phyloP scores from a whole-genome alignment of 2,329 filamentous ascomycete genomes.

The Purpureocillium lavendulum region DNA sequence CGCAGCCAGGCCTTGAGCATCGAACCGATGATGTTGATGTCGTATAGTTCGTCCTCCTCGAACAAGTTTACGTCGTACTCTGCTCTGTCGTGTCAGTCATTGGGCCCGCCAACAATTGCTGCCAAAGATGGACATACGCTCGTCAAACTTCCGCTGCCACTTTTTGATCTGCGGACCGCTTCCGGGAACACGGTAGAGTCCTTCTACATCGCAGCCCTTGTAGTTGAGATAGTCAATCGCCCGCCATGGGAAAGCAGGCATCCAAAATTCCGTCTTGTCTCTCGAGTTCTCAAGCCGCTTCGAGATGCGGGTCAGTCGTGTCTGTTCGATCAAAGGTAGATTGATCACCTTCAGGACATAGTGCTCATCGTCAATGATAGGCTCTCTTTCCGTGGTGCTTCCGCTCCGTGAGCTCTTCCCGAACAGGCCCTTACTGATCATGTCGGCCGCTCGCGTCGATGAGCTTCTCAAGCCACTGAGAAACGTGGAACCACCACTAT shows the following conservation, averaged over 20 bases:
- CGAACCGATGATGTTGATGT: constrained; percentile 93
- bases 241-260: constrained; percentile 91
- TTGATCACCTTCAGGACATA: constrained; percentile 83
- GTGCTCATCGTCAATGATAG: constrained; percentile 66
- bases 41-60: constrained; percentile 77
- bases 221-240: constrained; percentile 96
- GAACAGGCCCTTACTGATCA: constrained; percentile 75
- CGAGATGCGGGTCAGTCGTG: constrained; percentile 82
- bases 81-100: constrained; percentile 23
- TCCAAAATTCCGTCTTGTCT: constrained; percentile 98
- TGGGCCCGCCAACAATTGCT: too few species aligned
- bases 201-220: constrained; percentile 88
- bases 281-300: constrained; percentile 79
- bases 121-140: too few species aligned
- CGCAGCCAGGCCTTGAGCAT: constrained; percentile 96
- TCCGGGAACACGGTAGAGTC: constrained; percentile 84
- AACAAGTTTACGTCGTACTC: constrained; percentile 88
- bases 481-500: constrained; percentile 54
- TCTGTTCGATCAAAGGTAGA: constrained; percentile 77
- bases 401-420: constrained; percentile 69
- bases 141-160: constrained; percentile 87
- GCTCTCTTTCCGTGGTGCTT: constrained; percentile 58
- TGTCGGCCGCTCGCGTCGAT: constrained; percentile 67
- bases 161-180: constrained; percentile 86
- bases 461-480: constrained; percentile 67